Conservation (phyloP, 2,329 filamentous ascomycete species). For the Aspergillus novoparasiticus region DNA sequence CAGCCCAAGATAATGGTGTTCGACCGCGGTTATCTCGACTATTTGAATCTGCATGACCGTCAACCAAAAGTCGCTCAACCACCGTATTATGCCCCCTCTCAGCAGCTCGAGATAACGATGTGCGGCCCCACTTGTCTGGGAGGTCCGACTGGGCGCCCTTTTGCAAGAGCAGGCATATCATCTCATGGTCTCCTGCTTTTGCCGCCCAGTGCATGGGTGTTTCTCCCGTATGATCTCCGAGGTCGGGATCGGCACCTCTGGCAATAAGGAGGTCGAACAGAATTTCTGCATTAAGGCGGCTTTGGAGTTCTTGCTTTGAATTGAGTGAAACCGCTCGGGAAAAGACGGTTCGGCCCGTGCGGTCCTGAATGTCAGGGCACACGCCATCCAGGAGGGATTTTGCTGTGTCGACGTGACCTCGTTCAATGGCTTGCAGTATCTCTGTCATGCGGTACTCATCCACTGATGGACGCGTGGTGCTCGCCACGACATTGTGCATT, state of each 20-base stretch:
- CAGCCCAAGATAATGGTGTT: conserved; percentile 17
- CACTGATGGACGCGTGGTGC: background rate
- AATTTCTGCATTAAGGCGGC: background rate
- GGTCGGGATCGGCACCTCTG: conserved; percentile 13
- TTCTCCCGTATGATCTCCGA: conserved; percentile 15
- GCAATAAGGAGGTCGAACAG: conserved; percentile 16
- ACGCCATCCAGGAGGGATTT: background rate
- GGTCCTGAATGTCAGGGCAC: background rate
- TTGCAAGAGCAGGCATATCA: conserved; percentile 13
- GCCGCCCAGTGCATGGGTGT: conserved; percentile 18
- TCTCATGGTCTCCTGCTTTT: conserved; percentile 11
- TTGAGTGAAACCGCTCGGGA: background rate
- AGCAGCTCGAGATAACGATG: conserved; percentile 16
- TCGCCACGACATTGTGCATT: background rate
- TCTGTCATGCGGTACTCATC: background rate
- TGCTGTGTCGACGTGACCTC: background rate
- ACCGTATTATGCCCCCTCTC: background rate
- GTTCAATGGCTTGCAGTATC: background rate
- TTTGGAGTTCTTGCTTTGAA: background rate
- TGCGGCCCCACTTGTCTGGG: conserved; percentile 11
- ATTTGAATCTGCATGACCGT: too few relatives aligned
- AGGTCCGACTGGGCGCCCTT: conserved; percentile 10
- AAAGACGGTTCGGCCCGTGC: background rate
- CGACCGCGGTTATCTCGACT: conserved; percentile 8
- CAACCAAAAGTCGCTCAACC: too few relatives aligned